Base-by-base conservation (phyloP, 1,139 yeast genomes). In the Spathaspora sp. region DNA sequence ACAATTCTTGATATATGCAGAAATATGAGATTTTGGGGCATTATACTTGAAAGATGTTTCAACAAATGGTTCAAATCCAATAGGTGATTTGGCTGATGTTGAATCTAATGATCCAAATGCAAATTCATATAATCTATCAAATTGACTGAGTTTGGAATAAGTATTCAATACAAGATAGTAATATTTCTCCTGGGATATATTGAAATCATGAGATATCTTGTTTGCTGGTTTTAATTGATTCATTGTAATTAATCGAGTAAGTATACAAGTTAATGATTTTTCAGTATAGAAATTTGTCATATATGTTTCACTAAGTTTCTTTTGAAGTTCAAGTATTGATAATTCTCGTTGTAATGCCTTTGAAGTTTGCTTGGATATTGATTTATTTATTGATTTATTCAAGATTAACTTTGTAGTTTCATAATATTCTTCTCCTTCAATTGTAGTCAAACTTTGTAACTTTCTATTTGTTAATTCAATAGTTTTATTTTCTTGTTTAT, bases 1-100 rank as follows among this genome's bases (percentile, higher is more conserved):
- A 39, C 71, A 66, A 46, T 67, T 64, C 38, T 58, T 58, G 39
- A 74, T 73, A 48, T 72, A 74, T 4, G 61, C 56, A 0, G 75
- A 62, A 8, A 70, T 61, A 44, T 70, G 69, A n/a, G 61, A 60
- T 37, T 56, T 51, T 0, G 78, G 78, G 18, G 80, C 85, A 1
- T 79, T 78, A 29, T 77, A 69, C 25, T 70, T 70, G 40, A 81
- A 54, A 27, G 82, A 76, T 33, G 78, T 74, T 10, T 76, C 72
- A 43, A 76, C 86, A 53, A 89, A 82, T 1, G 85, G 82, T 51
- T 75, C 76, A 53, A 84, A 86, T 0, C 95, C 95, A 46, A 89
- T 86, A 0, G 91, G 89, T 0, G 95, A 78, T 55, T 79, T 82
- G 46, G 75, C 73, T n/a, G 52, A 47, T 1, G 56, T 51, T 31